These are phyloP conservation scores for Metarhizium anisopliae DNA, from an alignment of 2,329 filamentous ascomycete species.

Conservation along the genomic window DNA sequence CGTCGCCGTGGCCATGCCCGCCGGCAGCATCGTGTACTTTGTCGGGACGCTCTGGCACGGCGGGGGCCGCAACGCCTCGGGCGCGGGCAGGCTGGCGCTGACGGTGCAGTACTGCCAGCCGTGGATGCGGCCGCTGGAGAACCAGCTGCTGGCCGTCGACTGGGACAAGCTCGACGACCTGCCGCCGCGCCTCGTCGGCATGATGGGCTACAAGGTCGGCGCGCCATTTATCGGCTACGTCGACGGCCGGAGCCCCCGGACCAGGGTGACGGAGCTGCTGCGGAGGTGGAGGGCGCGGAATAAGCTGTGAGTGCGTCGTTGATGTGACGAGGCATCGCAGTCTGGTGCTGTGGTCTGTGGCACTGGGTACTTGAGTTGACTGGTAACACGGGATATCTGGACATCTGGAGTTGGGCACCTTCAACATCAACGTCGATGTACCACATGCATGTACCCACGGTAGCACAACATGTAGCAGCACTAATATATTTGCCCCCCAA, in stretches of 20 bases:
- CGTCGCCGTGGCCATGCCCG: constrained; percentile 23
- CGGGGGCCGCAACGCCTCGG: constrained; percentile 24
- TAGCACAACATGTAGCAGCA: too few relatives aligned
- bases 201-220: constrained; percentile 16
- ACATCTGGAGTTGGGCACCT: too few relatives aligned
- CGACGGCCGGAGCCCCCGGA: constrained; percentile 13
- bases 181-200: constrained; percentile 13
- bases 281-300: constrained; percentile 4
- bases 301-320: background rate
- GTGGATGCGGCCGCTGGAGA: constrained; percentile 29
- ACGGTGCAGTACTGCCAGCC: constrained; percentile 33
- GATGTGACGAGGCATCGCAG: too few relatives aligned
- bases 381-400: too few relatives aligned
- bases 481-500: too few relatives aligned
- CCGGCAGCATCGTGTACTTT: constrained; percentile 26
- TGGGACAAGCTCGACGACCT: constrained; percentile 14
- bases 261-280: constrained; percentile 9
- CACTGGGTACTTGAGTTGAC: too few relatives aligned
- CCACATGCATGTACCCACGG: too few relatives aligned
- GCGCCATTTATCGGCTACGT: constrained; percentile 15
- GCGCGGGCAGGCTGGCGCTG: constrained; percentile 20
- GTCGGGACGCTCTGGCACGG: constrained; percentile 28
- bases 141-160: constrained; percentile 25
- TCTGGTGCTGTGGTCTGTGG: too few relatives aligned
- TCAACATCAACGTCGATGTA: too few relatives aligned